Percentiles rank a stretch among this genome's conserved stretches.
Conservation (phyloP, 768 basidiomycete genomes). For the Crucibulum laeve region DNA sequence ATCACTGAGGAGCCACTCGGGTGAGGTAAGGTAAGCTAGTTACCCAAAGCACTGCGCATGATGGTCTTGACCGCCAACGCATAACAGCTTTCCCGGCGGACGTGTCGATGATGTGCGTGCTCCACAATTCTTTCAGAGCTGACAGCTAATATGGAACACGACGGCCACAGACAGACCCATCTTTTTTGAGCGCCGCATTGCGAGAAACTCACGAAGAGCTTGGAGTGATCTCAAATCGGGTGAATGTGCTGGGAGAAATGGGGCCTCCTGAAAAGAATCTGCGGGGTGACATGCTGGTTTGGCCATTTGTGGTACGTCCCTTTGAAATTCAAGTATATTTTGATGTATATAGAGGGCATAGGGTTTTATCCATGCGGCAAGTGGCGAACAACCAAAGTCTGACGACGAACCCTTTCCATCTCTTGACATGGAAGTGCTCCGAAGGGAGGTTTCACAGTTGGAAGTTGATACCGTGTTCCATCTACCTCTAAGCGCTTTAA, state of each 20-base stretch:
- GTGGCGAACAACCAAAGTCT: conserved; percentile 8
- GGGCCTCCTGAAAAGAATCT: conserved; percentile 59
- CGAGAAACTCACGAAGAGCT: conserved; percentile 76
- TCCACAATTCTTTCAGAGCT: conserved; percentile 2
- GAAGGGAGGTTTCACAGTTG: conserved; percentile 37
- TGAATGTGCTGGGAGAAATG: conserved; percentile 65
- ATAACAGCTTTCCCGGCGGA: conserved; percentile 69
- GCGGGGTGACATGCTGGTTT: conserved; percentile 56
- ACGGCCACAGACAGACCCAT: conserved; percentile 43
- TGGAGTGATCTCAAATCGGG: conserved; percentile 51
- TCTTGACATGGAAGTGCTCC: conserved; percentile 46
- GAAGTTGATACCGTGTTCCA: conserved; percentile 75
- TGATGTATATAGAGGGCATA: conserved; percentile 7
- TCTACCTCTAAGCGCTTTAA: conserved; percentile 53
- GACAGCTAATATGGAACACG: conserved; percentile 8
- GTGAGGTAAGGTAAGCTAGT: conserved; percentile 67
- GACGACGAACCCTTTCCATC: conserved; percentile 55
- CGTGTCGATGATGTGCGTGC: conserved; percentile 55
- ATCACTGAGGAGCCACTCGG: conserved; percentile 63
- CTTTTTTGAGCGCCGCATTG: conserved; percentile 54
- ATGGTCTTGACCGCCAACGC: neutral
- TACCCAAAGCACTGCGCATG: neutral
- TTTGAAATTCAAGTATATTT: neutral
- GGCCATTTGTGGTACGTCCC: conserved; percentile 69
- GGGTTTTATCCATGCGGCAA: conserved; percentile 35